phyloP scores from a whole-genome alignment of 2,329 filamentous ascomycete genomes.

The Moelleriella libera region DNA sequence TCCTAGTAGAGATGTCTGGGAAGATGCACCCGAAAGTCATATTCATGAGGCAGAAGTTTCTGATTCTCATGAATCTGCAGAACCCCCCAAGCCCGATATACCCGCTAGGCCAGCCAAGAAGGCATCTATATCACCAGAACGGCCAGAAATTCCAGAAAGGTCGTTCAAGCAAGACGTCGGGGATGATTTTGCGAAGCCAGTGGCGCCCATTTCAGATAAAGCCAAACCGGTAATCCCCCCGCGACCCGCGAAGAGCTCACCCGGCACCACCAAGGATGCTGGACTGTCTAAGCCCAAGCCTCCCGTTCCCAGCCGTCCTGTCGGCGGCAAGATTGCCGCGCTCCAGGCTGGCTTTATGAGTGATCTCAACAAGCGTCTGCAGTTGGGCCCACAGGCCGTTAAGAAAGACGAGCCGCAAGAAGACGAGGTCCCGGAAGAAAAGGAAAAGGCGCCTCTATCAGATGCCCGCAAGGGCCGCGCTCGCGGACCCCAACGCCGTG shows the following conservation, averaged over 20 bases:
- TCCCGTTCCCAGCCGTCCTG: slow-evolving; percentile 58
- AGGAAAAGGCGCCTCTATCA: slow-evolving; percentile 63
- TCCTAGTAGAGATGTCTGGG: slow-evolving; percentile 88
- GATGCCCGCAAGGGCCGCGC: slow-evolving; percentile 88
- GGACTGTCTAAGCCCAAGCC: slow-evolving; percentile 61
- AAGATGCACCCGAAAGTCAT: slow-evolving; percentile 77
- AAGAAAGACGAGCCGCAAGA: slow-evolving; percentile 58
- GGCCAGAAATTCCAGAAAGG: slow-evolving; percentile 34
- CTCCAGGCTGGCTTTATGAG: slow-evolving; percentile 86
- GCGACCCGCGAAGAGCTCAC: slow-evolving; percentile 40
- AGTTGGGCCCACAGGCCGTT: slow-evolving; percentile 67
- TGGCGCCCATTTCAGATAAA: slow-evolving; percentile 33
- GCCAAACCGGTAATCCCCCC: slow-evolving; percentile 47
- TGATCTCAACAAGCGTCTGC: slow-evolving; percentile 79
- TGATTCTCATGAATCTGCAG: slow-evolving; percentile 12
- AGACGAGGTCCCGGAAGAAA: slow-evolving; percentile 39
- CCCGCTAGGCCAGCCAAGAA: slow-evolving; percentile 23
- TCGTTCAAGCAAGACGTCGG: slow-evolving; percentile 28
- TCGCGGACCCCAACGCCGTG: slow-evolving; percentile 69
- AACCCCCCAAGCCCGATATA: slow-evolving; percentile 14
- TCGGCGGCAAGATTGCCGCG: slow-evolving; percentile 76
- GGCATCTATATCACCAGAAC: slow-evolving; percentile 19
- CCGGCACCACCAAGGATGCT: slow-evolving; percentile 25
- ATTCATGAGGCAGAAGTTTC: slow-evolving; percentile 63
- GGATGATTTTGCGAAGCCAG: slow-evolving; percentile 21